Conservation (phyloP, 75 land plant species). For the Adiantum capillusveneris region DNA sequence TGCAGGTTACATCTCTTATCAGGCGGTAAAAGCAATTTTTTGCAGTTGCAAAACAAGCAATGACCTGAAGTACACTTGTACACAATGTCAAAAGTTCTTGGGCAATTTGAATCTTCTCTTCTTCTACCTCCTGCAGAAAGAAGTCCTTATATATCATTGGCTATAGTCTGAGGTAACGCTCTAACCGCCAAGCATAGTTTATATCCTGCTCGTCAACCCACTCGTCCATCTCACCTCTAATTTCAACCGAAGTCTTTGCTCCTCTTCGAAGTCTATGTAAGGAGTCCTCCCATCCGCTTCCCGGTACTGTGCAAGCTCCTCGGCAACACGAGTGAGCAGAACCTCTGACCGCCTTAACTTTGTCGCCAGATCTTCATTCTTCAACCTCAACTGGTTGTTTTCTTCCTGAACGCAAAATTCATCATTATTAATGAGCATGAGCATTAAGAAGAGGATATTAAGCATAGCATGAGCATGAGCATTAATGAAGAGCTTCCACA, state of each 20-base stretch:
- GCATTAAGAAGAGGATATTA: conserved; percentile 1
- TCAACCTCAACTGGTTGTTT: conserved; percentile 49
- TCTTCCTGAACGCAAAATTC: conserved; percentile 52
- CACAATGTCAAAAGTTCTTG: conserved; percentile 57
- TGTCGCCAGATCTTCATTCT: conserved; percentile 55
- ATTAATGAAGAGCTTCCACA: not conserved
- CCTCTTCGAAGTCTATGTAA: conserved; percentile 53
- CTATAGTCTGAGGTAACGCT: too few species aligned
- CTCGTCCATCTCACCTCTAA: conserved; percentile 47
- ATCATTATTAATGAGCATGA: not conserved
- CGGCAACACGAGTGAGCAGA: conserved; percentile 55
- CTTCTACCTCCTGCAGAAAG: conserved; percentile 65
- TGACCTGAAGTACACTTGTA: conserved; percentile 76
- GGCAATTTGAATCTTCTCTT: conserved; percentile 59
- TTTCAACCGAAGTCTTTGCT: conserved; percentile 37
- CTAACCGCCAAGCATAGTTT: too few species aligned
- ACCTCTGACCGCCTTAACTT: conserved; percentile 54
- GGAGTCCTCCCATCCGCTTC: conserved; percentile 43
- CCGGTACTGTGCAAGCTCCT: conserved; percentile 60
- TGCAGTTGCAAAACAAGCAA: not conserved
- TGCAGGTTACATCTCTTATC: too few species aligned
- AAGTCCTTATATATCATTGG: not conserved
- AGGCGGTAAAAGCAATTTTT: not conserved
- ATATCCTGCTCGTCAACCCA: not conserved
- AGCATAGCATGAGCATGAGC: conserved; percentile 19